Conservation (phyloP, 2,329 filamentous ascomycete species). For the Xylaria sp. region DNA sequence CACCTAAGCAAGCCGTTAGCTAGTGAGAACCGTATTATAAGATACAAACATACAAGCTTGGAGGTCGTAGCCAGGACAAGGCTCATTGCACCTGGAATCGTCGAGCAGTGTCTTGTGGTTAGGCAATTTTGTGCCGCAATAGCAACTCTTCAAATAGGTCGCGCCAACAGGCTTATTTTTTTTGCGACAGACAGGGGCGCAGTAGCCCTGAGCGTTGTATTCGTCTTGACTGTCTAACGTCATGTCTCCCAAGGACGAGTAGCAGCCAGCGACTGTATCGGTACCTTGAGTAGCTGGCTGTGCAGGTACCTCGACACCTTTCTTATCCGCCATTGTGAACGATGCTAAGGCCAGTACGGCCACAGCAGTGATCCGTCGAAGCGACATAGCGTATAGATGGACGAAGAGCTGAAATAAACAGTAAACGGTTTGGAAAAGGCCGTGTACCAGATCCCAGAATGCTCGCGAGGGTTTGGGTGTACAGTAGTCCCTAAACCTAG, state of each 20-base stretch:
- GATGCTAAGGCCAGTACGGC: conserved; percentile 46
- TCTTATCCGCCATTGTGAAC: conserved; percentile 37
- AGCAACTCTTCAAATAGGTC: conserved; percentile 72
- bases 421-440: background rate
- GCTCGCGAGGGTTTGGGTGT: background rate
- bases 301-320: conserved; percentile 51
- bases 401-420: conserved; percentile 25
- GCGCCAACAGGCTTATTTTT: conserved; percentile 69
- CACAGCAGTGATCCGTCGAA: conserved; percentile 44
- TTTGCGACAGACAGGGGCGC: conserved; percentile 55
- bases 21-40: conserved; percentile 30
- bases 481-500: conserved; percentile 14
- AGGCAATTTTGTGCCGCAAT: conserved; percentile 78
- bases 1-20: conserved; percentile 48
- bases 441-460: background rate
- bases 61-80: conserved; percentile 71
- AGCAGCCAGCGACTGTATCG: conserved; percentile 64
- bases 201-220: conserved; percentile 58
- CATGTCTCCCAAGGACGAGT: conserved; percentile 56
- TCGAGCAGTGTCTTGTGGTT: conserved; percentile 63
- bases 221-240: conserved; percentile 35
- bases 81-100: conserved; percentile 70
- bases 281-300: conserved; percentile 52
- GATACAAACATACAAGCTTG: conserved; percentile 71
- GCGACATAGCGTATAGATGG: conserved; percentile 42